A percentile compares a stretch with the other conserved stretches of the same genome.
Evolutionary conservation across 2,329 filamentous ascomycete genomes (phyloP).

Genomic region (Cladosporium velox): DNA sequence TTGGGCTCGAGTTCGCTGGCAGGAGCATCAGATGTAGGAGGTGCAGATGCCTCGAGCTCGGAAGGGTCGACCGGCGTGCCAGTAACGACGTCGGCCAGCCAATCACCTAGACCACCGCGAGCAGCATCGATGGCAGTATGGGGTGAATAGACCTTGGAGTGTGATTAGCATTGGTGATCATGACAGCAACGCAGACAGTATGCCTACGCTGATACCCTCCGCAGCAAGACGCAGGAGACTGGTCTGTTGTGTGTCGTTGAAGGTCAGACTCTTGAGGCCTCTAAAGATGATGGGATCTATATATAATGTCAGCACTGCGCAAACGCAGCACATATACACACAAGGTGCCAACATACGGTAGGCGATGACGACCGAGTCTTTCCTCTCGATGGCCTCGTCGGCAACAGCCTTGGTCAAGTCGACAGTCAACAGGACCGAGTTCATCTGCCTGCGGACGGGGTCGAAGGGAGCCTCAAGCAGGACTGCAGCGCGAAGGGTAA

Average conservation of each 20-base stretch:
- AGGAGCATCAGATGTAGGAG: constrained; percentile 13
- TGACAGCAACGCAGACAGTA: constrained; percentile 67
- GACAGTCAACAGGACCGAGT: constrained; percentile 78
- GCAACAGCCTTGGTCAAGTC: constrained; percentile 88
- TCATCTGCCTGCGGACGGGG: constrained; percentile 57
- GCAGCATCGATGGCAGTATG: constrained; percentile 94
- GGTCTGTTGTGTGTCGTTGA: constrained; percentile 81
- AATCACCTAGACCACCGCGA: constrained; percentile 82
- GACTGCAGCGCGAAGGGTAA: constrained; percentile 46
- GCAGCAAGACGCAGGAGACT: constrained; percentile 80
- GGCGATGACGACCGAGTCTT: constrained; percentile 77
- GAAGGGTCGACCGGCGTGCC: constrained; percentile 47
- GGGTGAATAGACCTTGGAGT: constrained; percentile 71
- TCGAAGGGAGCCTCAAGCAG: constrained; percentile 70
- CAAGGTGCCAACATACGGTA: constrained; percentile 67
- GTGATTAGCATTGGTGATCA: constrained; percentile 58
- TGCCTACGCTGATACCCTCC: constrained; percentile 72
- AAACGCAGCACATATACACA: constrained; percentile 26
- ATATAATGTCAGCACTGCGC: constrained; percentile 28
- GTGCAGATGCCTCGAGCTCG: constrained; percentile 23
- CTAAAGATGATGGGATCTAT: constrained; percentile 95
- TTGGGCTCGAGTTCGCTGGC: constrained; percentile 16
- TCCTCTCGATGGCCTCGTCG: constrained; percentile 79
- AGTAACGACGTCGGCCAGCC: constrained; percentile 84
- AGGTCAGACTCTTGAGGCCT: constrained; percentile 83